Evolutionary conservation across 2,329 filamentous ascomycete genomes (phyloP).

Genomic region (Acephala macrosclerotiorum): DNA sequence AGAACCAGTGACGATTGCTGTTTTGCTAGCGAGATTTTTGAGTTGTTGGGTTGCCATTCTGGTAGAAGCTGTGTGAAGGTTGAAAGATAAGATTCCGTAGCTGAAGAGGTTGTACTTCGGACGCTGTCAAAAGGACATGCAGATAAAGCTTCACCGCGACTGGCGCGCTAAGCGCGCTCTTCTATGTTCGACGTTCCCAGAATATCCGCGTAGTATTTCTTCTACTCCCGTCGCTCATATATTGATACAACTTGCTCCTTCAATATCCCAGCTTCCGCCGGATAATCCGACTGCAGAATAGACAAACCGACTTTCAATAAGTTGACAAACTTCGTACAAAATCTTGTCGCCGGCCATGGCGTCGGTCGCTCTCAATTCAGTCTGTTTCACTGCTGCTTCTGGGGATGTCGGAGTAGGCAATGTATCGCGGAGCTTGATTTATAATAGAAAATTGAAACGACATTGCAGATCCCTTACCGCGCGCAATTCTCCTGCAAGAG

Average conservation of each 20-base stretch:
- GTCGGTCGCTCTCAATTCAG: no score
- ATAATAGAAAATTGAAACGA: neutral
- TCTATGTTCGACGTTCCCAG: no score
- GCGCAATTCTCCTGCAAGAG: neutral
- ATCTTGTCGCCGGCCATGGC: no score
- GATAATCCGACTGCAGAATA: no score
- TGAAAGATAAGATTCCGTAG: neutral
- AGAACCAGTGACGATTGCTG: conserved; percentile 25
- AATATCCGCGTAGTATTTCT: neutral
- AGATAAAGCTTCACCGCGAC: neutral
- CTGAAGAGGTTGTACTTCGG: neutral
- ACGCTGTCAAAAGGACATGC: neutral
- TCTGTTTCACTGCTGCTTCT: no score
- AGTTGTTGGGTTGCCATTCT: neutral
- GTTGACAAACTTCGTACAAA: no score
- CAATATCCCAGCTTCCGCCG: no score
- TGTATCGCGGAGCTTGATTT: no score
- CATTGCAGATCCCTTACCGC: neutral
- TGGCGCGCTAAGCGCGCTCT: neutral
- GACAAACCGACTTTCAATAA: no score
- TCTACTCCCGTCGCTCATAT: neutral
- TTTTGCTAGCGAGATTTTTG: conserved; percentile 19
- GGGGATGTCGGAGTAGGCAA: no score
- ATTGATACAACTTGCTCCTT: no score
- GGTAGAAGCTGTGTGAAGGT: neutral